A percentile compares a stretch with the other conserved stretches of the same genome.
These are phyloP conservation scores for Silene uniflora DNA, from an alignment of 148 eudicot species.

Conservation along the genomic window DNA sequence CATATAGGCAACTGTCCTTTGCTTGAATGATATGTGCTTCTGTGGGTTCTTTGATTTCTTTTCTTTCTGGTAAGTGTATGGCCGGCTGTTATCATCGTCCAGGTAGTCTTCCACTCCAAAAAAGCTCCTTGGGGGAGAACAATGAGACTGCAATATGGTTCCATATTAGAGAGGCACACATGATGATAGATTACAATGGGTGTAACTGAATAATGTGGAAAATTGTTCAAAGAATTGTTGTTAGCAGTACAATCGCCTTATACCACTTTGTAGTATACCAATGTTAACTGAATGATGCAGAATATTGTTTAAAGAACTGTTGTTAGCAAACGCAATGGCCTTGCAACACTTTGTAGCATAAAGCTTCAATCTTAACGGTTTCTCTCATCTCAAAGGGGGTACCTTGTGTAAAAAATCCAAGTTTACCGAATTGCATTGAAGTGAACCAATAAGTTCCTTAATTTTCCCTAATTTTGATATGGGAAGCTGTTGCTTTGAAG, in stretches of 20 bases:
- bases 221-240: neutral
- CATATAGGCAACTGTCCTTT: conserved; percentile 90
- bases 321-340: neutral
- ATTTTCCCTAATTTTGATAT: neutral
- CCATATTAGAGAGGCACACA: conserved; percentile 4
- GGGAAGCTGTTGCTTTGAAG: neutral
- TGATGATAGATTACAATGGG: neutral
- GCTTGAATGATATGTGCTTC: conserved; percentile 83
- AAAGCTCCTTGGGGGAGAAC: conserved; percentile 83
- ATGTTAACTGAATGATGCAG: too few species aligned
- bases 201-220: neutral
- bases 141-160: conserved; percentile 44
- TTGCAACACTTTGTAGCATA: neutral
- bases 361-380: too few species aligned
- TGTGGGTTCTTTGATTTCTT: conserved; percentile 85
- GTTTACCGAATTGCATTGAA: neutral
- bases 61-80: conserved; percentile 87
- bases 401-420: neutral
- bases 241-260: neutral
- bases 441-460: neutral
- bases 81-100: conserved; percentile 90
- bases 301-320: neutral
- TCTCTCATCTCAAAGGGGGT: too few species aligned
- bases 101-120: conserved; percentile 95
- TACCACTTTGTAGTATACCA: neutral